Evolutionary conservation across 139 green algal genomes (phyloP).

Genomic region (Chlamydomonas sphaeroides): DNA sequence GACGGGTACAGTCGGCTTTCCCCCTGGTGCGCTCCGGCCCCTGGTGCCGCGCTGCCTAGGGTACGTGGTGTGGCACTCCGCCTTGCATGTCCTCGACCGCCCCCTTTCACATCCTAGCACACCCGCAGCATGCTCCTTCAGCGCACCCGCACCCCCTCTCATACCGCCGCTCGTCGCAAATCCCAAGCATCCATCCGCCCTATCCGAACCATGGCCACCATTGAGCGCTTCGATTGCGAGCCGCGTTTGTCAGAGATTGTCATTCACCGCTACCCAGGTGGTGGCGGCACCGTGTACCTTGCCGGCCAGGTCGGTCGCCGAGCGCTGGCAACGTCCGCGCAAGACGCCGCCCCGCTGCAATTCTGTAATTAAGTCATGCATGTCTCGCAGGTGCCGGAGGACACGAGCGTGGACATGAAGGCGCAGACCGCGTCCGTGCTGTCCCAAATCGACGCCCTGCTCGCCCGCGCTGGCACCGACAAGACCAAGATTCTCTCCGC

Average conservation of each 20-base stretch:
- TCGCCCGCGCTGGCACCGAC: slow-evolving; percentile 41
- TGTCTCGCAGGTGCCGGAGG: slow-evolving; percentile 32
- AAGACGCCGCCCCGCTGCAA: not conserved
- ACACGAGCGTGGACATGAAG: slow-evolving; percentile 25
- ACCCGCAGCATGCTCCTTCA: too few relatives aligned
- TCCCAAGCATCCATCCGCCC: too few relatives aligned
- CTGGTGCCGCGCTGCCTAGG: too few relatives aligned
- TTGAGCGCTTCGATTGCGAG: slow-evolving; percentile 21
- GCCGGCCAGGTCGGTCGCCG: slow-evolving; percentile 3
- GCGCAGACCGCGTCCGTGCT: slow-evolving; percentile 37
- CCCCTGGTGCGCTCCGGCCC: too few relatives aligned
- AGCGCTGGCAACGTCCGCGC: not conserved
- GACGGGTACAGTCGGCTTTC: too few relatives aligned
- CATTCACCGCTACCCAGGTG: too few relatives aligned
- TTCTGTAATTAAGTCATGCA: not conserved
- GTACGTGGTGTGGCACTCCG: too few relatives aligned
- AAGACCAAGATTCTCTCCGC: slow-evolving; percentile 40
- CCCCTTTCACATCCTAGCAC: too few relatives aligned
- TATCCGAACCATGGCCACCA: slow-evolving; percentile 24
- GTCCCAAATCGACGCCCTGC: slow-evolving; percentile 42
- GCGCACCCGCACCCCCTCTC: too few relatives aligned
- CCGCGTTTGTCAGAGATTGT: slow-evolving; percentile 12
- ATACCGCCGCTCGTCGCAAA: too few relatives aligned
- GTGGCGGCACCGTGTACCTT: slow-evolving; percentile 32
- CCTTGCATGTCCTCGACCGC: too few relatives aligned